These are phyloP conservation scores for Fusarium acutatum DNA, from an alignment of 2,329 filamentous ascomycete species.

Conservation along the genomic window DNA sequence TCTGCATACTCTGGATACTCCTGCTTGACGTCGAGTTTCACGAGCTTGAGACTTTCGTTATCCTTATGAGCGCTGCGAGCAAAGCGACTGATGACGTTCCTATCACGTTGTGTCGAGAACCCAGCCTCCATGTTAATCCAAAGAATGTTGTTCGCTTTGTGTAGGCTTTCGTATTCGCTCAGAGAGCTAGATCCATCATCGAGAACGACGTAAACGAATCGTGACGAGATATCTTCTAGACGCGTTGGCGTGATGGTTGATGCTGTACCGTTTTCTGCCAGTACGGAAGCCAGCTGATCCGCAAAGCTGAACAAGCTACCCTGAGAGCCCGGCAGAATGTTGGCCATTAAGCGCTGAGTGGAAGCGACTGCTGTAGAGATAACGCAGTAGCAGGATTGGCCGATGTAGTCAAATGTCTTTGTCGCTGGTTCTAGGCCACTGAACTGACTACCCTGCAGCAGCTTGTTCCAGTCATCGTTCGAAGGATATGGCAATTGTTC, in stretches of 20 bases:
- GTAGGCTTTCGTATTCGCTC: rapidly evolving
- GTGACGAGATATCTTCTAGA: rapidly evolving
- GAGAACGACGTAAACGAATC: conserved; percentile 6
- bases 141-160: background rate
- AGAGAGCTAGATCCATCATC: background rate
- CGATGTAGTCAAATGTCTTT: conserved; percentile 11
- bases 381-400: conserved; percentile 6
- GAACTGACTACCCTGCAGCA: background rate
- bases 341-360: background rate
- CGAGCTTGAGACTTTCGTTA: background rate
- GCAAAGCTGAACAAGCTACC: background rate
- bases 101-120: rapidly evolving
- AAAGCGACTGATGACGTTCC: background rate
- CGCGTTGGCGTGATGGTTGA: background rate
- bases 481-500: conserved; percentile 1
- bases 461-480: background rate
- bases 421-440: conserved; percentile 19
- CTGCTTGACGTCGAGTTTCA: background rate
- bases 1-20: background rate
- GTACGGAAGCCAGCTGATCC: background rate
- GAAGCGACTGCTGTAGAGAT: background rate
- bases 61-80: background rate
- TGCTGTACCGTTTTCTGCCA: background rate
- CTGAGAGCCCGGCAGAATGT: background rate
- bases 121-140: conserved; percentile 2